Evolutionary conservation across 441 rosid genomes (phyloP).

Genomic region (Pelargonium fulgidum): DNA sequence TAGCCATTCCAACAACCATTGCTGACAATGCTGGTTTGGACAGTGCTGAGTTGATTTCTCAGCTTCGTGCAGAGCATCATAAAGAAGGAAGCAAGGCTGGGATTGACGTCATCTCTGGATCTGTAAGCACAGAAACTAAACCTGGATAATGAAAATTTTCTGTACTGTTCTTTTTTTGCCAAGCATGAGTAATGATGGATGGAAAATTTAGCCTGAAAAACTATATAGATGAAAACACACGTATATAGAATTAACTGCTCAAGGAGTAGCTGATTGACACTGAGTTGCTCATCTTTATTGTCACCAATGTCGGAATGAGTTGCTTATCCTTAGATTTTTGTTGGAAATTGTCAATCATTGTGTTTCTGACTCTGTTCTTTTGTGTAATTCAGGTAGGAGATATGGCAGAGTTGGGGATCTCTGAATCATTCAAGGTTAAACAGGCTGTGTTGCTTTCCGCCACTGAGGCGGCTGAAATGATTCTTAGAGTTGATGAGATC

Average conservation of each 20-base stretch:
- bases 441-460: slow-evolving; percentile 89
- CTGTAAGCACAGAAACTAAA: slow-evolving; percentile 45
- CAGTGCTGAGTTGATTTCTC: slow-evolving; percentile 85
- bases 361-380: slow-evolving; percentile 18
- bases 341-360: background rate
- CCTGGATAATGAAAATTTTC: background rate
- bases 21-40: slow-evolving; percentile 97
- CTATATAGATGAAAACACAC: background rate
- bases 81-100: slow-evolving; percentile 71
- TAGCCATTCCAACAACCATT: slow-evolving; percentile 80
- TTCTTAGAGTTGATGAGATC: slow-evolving; percentile 86
- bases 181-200: background rate
- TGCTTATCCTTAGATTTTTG: no score
- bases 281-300: no score
- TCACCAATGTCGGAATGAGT: background rate
- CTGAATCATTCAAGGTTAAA: slow-evolving; percentile 89
- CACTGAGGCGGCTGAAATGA: slow-evolving; percentile 98
- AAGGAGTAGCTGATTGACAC: background rate
- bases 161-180: background rate
- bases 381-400: slow-evolving; percentile 54
- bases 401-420: slow-evolving; percentile 76
- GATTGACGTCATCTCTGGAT: slow-evolving; percentile 81
- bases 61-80: slow-evolving; percentile 97
- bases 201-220: background rate
- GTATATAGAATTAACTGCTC: background rate